Conservation (phyloP, 176 grass and related monocot species). For the Avena atlantica region DNA sequence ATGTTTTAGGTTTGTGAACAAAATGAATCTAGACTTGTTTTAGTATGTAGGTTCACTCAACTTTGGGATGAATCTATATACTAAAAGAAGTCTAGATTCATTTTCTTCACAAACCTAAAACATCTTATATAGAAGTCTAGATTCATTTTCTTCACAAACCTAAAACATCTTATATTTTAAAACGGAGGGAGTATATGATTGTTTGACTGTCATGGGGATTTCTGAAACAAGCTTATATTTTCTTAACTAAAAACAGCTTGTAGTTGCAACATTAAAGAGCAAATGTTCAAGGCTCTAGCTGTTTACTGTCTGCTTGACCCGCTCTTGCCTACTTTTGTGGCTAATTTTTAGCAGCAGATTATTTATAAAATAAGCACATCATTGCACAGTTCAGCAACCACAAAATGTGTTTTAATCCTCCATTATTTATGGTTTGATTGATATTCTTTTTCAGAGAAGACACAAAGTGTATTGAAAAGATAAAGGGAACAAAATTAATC, state of each 20-base stretch:
- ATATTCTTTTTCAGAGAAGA: background rate
- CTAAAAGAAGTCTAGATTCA: too few relatives aligned
- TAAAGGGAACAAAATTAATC: background rate
- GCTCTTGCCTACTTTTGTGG: too few relatives aligned
- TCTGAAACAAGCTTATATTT: slow-evolving; percentile 23
- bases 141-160: too few relatives aligned
- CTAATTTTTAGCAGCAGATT: background rate
- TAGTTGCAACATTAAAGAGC: background rate
- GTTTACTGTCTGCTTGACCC: too few relatives aligned
- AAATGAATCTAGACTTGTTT: too few relatives aligned
- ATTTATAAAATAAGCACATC: background rate
- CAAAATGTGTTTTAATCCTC: background rate
- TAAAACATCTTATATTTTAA: too few relatives aligned
- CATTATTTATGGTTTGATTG: slow-evolving; percentile 3
- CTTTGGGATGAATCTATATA: too few relatives aligned
- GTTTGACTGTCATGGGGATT: slow-evolving; percentile 11
- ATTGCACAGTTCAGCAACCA: background rate
- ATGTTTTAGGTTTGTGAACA: too few relatives aligned
- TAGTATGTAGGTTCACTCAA: too few relatives aligned
- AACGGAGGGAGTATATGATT: background rate
- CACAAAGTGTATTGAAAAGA: background rate
- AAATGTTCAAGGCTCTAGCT: background rate
- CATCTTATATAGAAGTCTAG: too few relatives aligned
- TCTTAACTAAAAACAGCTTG: background rate
- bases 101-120: too few relatives aligned